Base-by-base conservation (phyloP, 306 rosid genomes). In the Medicago ruthenica region DNA sequence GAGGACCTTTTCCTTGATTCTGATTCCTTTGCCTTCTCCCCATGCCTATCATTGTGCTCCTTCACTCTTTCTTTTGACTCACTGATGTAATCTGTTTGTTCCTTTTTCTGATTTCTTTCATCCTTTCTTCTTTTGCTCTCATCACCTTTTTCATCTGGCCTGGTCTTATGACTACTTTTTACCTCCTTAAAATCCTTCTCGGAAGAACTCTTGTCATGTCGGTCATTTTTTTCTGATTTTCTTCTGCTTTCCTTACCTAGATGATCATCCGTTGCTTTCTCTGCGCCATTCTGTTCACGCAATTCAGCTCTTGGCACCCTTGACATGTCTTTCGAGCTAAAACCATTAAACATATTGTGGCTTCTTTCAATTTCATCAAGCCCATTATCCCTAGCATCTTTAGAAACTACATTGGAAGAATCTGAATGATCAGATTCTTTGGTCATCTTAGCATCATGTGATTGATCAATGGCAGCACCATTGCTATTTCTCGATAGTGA, bases 1-100 rank as follows among this genome's bases (percentile, higher is more conserved):
- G 85, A 86, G 55, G 89, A 86, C 80, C 87, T 88, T 85, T 80
- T 90, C 86, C 92, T 92, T 50, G 88, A 83, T 72, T 87, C 92
- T 41, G 93, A 82, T 54, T 88, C 97, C 83, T 85, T 88, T 65
- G 71, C 81, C 83, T 84, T 91, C 62, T 85, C 92, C 31, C 85
- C 80, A 11, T 76, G 79, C 84, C 86, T 85, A 3, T 45, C 41
- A 78, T 16, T 80, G 72, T 77, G 82, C 81, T 88, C 96, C 75
- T 89, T 95, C 22, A 34, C 74, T 68, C 76, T 89, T 69, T 88
- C 99, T 82, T 82, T 89, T 84, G 86, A 76, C 59, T 84, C 89
- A 72, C 82, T 84, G 80, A 47, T 78, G 79, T 82, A 80, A 70
- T 87, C 88, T 42, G 81, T 67, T 71, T 88, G 88, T 39, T 86